These are phyloP conservation scores for Polytrichum formosum DNA, from an alignment of 225 moss, liverwort and hornwort species.

Conservation along the genomic window DNA sequence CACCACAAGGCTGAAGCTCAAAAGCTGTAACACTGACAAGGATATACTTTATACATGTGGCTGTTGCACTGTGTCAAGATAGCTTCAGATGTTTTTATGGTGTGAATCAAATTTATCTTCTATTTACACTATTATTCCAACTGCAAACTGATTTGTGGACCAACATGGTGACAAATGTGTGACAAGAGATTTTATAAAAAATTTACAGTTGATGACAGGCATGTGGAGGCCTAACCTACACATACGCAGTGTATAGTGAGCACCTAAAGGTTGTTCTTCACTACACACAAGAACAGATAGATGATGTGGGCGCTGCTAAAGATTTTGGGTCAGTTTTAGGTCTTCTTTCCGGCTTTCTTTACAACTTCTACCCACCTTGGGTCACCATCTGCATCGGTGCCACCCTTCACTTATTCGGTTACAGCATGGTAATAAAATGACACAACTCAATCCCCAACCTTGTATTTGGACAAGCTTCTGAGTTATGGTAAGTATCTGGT, in stretches of 20 bases:
- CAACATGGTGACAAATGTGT: not conserved
- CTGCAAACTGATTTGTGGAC: not conserved
- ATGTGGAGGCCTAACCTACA: constrained; percentile 59
- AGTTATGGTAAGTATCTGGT: no score
- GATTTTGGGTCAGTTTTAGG: constrained; percentile 58
- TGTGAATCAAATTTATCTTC: not conserved
- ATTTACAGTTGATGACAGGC: constrained; percentile 21
- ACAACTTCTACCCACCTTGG: constrained; percentile 62
- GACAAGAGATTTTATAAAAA: not conserved
- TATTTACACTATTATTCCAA: not conserved
- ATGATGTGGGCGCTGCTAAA: constrained; percentile 61
- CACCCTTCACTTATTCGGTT: constrained; percentile 54
- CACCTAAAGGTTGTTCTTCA: constrained; percentile 53
- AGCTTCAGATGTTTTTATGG: no score
- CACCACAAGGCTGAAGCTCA: no score
- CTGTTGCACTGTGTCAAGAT: no score
- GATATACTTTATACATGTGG: no score
- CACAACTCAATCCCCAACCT: no score
- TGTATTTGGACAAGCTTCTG: no score
- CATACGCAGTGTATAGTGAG: constrained; percentile 62
- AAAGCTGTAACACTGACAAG: no score
- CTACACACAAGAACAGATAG: constrained; percentile 62
- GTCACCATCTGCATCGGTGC: constrained; percentile 56
- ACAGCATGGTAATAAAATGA: constrained; percentile 42
- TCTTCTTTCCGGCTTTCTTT: constrained; percentile 54